Evolutionary conservation across 345 rosid species (phyloP).

Genomic region (Psidium guajava): DNA sequence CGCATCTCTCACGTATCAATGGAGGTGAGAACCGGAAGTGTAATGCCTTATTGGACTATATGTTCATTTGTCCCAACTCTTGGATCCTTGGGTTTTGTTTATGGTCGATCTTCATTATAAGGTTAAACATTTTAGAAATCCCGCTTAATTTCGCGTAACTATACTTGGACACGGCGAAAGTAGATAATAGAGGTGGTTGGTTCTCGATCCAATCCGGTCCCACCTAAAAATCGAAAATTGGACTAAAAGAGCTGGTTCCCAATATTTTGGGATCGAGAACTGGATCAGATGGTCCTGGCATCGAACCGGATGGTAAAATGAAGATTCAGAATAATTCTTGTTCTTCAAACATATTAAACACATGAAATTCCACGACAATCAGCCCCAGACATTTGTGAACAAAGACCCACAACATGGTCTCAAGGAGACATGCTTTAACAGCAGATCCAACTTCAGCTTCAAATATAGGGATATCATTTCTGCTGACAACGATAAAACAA

Average conservation of each 20-base stretch:
- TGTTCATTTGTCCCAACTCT: neutral
- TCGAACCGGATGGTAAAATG: too few relatives aligned
- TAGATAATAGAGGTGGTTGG: neutral
- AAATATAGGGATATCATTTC: slow-evolving; percentile 87
- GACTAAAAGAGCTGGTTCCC: too few relatives aligned
- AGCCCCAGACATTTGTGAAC: neutral
- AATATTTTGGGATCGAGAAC: too few relatives aligned
- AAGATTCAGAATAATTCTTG: too few relatives aligned
- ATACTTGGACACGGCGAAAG: neutral
- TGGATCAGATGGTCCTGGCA: too few relatives aligned
- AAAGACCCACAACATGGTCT: neutral
- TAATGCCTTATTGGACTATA: neutral
- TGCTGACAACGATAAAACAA: slow-evolving; percentile 74
- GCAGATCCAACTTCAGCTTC: slow-evolving; percentile 98
- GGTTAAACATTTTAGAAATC: neutral
- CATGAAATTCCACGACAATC: too few relatives aligned
- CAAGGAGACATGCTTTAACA: slow-evolving; percentile 34
- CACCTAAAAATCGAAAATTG: too few relatives aligned
- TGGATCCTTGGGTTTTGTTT: neutral
- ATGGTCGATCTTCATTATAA: neutral
- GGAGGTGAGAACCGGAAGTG: neutral
- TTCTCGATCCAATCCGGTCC: too few relatives aligned
- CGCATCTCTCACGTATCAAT: neutral
- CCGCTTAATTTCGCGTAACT: neutral
- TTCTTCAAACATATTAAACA: too few relatives aligned